Base-by-base conservation (phyloP, 2,329 filamentous ascomycete genomes). In the Fusarium austroafricanum region DNA sequence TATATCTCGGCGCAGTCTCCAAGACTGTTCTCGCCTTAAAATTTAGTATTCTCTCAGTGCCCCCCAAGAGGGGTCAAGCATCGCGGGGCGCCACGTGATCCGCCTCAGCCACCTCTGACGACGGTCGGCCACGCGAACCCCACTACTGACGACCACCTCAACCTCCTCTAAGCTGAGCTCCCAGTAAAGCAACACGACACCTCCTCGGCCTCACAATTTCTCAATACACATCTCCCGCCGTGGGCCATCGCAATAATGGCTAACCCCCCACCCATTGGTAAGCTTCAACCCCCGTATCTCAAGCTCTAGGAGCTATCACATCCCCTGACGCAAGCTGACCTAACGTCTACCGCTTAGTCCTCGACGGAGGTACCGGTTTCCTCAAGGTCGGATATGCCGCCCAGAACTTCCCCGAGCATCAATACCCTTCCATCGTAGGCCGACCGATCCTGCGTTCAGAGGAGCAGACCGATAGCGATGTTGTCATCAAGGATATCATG, bases 351-450 rank as follows among this genome's bases (percentile, higher is more conserved):
- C 51, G 54, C 58, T 33, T 71, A 98, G 96, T 99, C 79, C 95
- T 99, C 87, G 96, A 99, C 87, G 96, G 96, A 87, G 96, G 96
- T 83, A 99, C 96, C 79, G 96, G 96, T 83, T 99, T 99, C 87
- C 91, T 99, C 82, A 99, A 99, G 84, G 96, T 97, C 83, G 96
- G 96, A 81, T 99, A 98, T 85, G 96, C 96, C 78, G 96, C 92
- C 77, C 94, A 98, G 87, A 99, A 99, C 86, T 99, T 99, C 83
- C 96, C 96, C 80, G 96, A 98, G 83, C 93, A 96, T 82, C 95
- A 98, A 83, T 98, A 94, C 82, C 96, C 96, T 58, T 97, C 95
- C 73, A 98, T 99, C 81, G 94, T 99, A 80, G 96, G 96, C 79
- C 93, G 96, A 74, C 96, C 96, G 51, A 99, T 99, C 81, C 88